phyloP scores from a whole-genome alignment of 2,329 filamentous ascomycete species.

The Colletotrichum caudatum region DNA sequence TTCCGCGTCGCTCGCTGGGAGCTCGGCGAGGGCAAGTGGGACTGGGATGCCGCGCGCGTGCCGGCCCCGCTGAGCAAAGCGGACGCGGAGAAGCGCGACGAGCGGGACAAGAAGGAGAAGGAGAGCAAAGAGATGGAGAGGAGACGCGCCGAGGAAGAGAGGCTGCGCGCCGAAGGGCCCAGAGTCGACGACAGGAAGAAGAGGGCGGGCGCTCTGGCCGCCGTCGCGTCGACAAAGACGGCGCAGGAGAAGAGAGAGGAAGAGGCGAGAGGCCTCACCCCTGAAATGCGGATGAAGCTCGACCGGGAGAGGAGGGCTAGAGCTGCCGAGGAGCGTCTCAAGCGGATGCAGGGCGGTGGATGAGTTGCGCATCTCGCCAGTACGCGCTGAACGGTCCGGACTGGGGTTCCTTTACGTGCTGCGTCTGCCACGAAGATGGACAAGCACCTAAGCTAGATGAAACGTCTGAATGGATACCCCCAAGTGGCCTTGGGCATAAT shows the following conservation, averaged over 20 bases:
- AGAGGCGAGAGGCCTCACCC: slow-evolving; percentile 84
- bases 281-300: slow-evolving; percentile 85
- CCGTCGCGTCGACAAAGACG: slow-evolving; percentile 75
- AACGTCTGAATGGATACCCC: neutral
- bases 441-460: neutral
- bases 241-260: slow-evolving; percentile 86
- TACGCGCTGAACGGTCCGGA: neutral
- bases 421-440: neutral
- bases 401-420: neutral
- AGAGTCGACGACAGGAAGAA: slow-evolving; percentile 65
- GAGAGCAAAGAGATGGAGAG: slow-evolving; percentile 77
- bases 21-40: slow-evolving; percentile 80
- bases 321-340: slow-evolving; percentile 90
- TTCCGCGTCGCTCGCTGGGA: slow-evolving; percentile 90
- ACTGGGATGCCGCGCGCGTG: slow-evolving; percentile 83
- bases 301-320: slow-evolving; percentile 91
- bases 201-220: slow-evolving; percentile 64
- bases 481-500: neutral
- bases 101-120: slow-evolving; percentile 76
- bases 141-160: slow-evolving; percentile 79
- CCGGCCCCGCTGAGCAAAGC: slow-evolving; percentile 76
- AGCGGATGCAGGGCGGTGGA: slow-evolving; percentile 67
- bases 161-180: slow-evolving; percentile 75
- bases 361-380: slow-evolving; percentile 16
- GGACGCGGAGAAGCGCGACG: slow-evolving; percentile 77